Conservation (phyloP, 2,329 filamentous ascomycete species). For the Lecanicillium sp. region DNA sequence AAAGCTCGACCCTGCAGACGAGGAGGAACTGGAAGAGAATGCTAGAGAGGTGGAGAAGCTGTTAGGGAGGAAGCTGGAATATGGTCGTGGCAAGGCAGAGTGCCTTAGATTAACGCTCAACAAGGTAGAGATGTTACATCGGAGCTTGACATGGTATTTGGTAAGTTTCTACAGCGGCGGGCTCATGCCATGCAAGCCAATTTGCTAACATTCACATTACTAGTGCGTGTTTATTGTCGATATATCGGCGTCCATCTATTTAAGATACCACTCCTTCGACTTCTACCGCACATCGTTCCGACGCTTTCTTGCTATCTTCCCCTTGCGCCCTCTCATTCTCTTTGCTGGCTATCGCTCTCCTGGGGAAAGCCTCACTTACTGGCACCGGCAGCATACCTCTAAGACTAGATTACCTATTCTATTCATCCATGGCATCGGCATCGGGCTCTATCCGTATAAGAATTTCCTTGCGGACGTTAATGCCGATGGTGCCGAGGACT, state of each 20-base stretch:
- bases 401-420: constrained; percentile 46
- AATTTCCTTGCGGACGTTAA: constrained; percentile 46
- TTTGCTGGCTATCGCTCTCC: constrained; percentile 36
- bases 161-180: constrained; percentile 27
- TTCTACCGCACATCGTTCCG: constrained; percentile 35
- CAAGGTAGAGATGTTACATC: constrained; percentile 44
- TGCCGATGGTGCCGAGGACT: constrained; percentile 18
- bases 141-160: constrained; percentile 48
- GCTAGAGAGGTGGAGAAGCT: constrained; percentile 40
- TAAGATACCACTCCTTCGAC: constrained; percentile 35
- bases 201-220: constrained; percentile 8
- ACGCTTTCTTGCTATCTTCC: constrained; percentile 40
- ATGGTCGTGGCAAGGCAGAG: constrained; percentile 43
- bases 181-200: no score
- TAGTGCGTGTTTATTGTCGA: constrained; percentile 41
- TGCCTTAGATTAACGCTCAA: constrained; percentile 50
- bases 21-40: constrained; percentile 49
- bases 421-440: constrained; percentile 56
- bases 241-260: constrained; percentile 21
- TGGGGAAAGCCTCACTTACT: constrained; percentile 44
- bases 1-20: constrained; percentile 31
- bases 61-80: constrained; percentile 38
- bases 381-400: constrained; percentile 52
- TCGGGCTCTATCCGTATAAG: constrained; percentile 43
- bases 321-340: constrained; percentile 41